Base-by-base conservation (phyloP, 1,284 basidiomycete genomes). In the Melampsora americana region DNA sequence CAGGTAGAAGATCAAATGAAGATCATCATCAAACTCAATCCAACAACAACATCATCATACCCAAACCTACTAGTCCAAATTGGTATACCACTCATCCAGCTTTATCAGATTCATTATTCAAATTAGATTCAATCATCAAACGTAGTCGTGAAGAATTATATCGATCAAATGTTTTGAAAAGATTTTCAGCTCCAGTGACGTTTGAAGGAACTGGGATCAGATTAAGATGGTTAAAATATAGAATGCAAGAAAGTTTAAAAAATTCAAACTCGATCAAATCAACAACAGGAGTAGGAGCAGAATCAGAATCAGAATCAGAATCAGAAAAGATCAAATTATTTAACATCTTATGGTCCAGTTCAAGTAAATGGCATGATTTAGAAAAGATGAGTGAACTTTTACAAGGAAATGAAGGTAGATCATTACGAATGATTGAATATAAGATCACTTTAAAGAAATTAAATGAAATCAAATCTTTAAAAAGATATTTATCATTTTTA, bases 81-180 rank as follows among this genome's bases (percentile, higher is more conserved):
- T 72, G 69, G 69, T 72, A 64, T 30, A 65, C 69, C 11, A 64
- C 69, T 32, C 60, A 72, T 56, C 69, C 69, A 16, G 60, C 69
- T 48, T 46, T 72, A 35, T 64, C 69, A 20, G 69, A 72, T 50
- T 72, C 69, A 23, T 56, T 72, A 60, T 53, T 39, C 18, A 28
- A 64, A 50, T 46, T 72, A 11, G 69, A 72, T 35, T 64, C 60
- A 5, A 42, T 72, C 28, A 72, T 72, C 18, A 60, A 72, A 35
- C 61, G 69, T 18, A 50, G 60, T 7, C 60, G 69, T 16, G 46
- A 30, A 26, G 35, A 35, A 28, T 26, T 72, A 23, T 35, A 64
- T 23, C 0, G 7, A 5, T n/a, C 46, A 23, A 39, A 39, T 16
- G 53, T 72, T 11, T 61, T 72, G 5, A 72, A 72, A 53, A 39